phyloP scores from a whole-genome alignment of 2,329 filamentous ascomycete genomes.

The Chrysoporthe austroafricana region DNA sequence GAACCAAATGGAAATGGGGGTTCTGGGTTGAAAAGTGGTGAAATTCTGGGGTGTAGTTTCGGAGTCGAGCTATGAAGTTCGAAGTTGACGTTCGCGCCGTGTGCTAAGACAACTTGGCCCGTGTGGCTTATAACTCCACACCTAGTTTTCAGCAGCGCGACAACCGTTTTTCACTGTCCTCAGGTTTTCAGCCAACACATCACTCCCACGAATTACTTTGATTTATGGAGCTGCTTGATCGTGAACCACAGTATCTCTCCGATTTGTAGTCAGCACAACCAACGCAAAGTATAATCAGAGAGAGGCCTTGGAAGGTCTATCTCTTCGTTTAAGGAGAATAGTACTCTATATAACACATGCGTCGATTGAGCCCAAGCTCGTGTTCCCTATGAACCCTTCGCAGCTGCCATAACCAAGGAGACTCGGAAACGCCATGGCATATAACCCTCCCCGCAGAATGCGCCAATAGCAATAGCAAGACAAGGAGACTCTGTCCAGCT shows the following conservation, averaged over 20 bases:
- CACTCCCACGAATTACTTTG: background rate
- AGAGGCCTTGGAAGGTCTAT: background rate
- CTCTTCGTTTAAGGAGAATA: conserved; percentile 21
- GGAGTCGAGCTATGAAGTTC: conserved; percentile 10
- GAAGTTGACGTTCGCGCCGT: background rate
- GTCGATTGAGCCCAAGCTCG: conserved; percentile 14
- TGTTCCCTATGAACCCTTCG: conserved; percentile 2
- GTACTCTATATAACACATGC: conserved; percentile 26
- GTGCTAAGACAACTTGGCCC: conserved; percentile 1
- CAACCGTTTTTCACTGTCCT: background rate
- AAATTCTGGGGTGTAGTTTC: background rate
- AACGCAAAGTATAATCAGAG: background rate
- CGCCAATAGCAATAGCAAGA: conserved; percentile 23
- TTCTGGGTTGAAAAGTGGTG: background rate
- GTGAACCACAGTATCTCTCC: background rate
- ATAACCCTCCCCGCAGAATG: conserved; percentile 13
- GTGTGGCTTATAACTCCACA: background rate
- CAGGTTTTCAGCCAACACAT: background rate
- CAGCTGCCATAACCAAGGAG: conserved; percentile 18
- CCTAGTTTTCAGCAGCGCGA: background rate
- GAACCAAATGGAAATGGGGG: background rate
- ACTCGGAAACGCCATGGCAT: conserved; percentile 22
- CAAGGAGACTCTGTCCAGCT: conserved; percentile 15
- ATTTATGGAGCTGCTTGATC: background rate
- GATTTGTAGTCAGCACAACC: background rate